phyloP scores from a whole-genome alignment of 305 asterid species.

The Solanum hybrid region DNA sequence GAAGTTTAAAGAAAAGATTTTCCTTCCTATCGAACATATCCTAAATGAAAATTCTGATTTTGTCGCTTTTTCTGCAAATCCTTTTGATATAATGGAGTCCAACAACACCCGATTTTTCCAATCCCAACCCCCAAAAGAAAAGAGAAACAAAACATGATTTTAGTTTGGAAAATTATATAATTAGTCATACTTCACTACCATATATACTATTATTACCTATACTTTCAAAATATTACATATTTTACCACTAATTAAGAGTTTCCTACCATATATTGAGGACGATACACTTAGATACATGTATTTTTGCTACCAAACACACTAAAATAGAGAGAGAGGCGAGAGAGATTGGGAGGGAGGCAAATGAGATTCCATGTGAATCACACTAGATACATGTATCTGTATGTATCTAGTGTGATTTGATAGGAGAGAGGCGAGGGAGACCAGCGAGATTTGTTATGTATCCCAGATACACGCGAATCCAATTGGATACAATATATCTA shows the following conservation, averaged over 20 bases:
- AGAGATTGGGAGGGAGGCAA: too few species aligned
- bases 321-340: neutral
- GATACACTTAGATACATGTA: neutral
- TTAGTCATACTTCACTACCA: neutral
- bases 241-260: neutral
- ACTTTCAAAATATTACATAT: neutral
- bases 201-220: neutral
- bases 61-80: accelerated
- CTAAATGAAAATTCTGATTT: neutral
- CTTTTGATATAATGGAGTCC: neutral
- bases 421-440: neutral
- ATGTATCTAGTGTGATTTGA: neutral
- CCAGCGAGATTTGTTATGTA: neutral
- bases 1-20: neutral
- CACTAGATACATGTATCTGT: neutral
- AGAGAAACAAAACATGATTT: neutral
- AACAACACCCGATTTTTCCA: neutral
- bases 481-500: too few species aligned
- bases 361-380: neutral
- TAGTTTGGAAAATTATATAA: neutral
- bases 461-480: neutral
- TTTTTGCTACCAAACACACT: neutral
- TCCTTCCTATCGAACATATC: neutral
- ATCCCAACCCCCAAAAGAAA: neutral
- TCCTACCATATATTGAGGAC: neutral